Evolutionary conservation across 768 basidiomycete species (phyloP), one percentile per base, ranked within the genome.

Genomic region (Collybiopsis confluens): DNA sequence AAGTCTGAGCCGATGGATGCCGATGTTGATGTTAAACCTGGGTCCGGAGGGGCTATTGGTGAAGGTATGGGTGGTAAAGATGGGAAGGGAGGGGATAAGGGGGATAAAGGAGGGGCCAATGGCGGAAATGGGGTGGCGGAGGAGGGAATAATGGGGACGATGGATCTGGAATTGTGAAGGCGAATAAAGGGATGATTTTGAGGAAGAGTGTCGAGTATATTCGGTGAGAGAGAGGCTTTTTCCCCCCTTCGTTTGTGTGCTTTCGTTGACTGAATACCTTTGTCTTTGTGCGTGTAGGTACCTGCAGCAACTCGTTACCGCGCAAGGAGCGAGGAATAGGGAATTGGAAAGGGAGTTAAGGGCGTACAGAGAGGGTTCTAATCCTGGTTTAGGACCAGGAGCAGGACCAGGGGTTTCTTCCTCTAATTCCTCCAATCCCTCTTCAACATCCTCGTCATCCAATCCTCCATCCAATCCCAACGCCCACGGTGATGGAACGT

Each of bases 111-210:
- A 8, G 45, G 10, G 10, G 21, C 10, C n/a, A 49, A 60, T 57
- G 60, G 62, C 53, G 50, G 41, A 24, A 54, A 55, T 5, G 54
- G 48, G 37, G 61, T 57, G 26, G 54, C 61, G 45, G 52, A 44
- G 36, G 54, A 51, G 51, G 61, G 52, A 55, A 58, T 11, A 56
- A 63, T 13, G 61, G 62, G 52, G 60, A 59, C 23, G 57, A 59
- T n/a, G 60, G 58, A 9, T 59, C 55, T 38, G 62, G 40, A 10
- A 59, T 55, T 18, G 75, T 78, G 27, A 95, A 95, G 65, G 92
- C 92, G 24, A 95, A 96, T 72, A 96, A 96, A 76, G 92, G 93
- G 30, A 90, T 95, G 85, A 93, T 96, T 40, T 69, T 96, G 42
- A 68, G 90, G 60, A 96, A 90, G 78, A 86, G 83, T 52, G 85